Base-by-base conservation (phyloP, 768 basidiomycete genomes). In the Hydnomerulius pinastri region DNA sequence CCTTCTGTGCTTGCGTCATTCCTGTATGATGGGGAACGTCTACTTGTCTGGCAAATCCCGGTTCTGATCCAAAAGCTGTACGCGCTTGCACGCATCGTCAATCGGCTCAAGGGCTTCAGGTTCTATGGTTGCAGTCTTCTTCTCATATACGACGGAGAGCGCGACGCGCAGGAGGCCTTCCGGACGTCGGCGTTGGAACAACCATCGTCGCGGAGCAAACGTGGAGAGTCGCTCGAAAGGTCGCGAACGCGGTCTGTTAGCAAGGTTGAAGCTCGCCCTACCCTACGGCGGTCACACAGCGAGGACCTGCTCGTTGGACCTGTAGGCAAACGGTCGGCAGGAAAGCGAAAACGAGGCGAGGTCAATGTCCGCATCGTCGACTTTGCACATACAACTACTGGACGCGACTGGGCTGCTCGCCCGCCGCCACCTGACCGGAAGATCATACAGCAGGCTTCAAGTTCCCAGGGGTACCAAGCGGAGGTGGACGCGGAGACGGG, bases 121-220 rank as follows among this genome's bases (percentile, higher is more conserved):
- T 98, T 99, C 71, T 99, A 99, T 65, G 97, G 97, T 12, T 98
- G 96, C 71, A 93, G 90, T 56, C 81, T 99, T 39, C 83, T 99
- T 45, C 81, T 98, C 65, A 96, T 98, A 64, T 99, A 99, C 68
- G 97, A 99, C 64, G 97, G 97, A 35, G 95, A 98, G 65, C 78
- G 75, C 37, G 92, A 94, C 58, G 80, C 83, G 1, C 97, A 98
- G 69, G 87, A 91, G 59, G 78, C 76, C 17, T 85, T 87, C 65
- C 77, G 82, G 15, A 67, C 77, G 10, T 80, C 78, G 33, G 77
- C 78, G 6, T 71, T 80, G 38, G 90, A 91, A 55, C 77, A 85
- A 41, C 79, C 86, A 2, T 82, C 86, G 4, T 68, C 74, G 17
- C 80, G 81, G 50, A 83, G 79, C 68, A 87, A 86, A 69, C 85